A percentile compares a stretch with the other conserved stretches of the same genome.
phyloP scores from a whole-genome alignment of 169 alveolate species.

The Cryptosporidium ubiquitum region DNA sequence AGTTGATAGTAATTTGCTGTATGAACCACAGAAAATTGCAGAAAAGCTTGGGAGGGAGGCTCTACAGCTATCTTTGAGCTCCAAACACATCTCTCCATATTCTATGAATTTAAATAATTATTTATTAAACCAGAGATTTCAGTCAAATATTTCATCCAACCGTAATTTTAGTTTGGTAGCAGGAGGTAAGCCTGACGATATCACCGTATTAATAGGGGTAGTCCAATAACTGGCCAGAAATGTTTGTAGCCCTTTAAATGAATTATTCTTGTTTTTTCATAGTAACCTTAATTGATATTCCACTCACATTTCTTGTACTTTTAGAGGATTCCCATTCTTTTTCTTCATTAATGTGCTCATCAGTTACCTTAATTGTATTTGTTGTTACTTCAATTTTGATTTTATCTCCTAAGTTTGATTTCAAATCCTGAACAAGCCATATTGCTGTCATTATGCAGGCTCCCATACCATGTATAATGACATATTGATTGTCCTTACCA shows the following conservation, averaged over 20 bases:
- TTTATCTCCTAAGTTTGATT: slow-evolving; percentile 48
- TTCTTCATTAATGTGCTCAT: slow-evolving; percentile 47
- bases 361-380: slow-evolving; percentile 33
- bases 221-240: neutral
- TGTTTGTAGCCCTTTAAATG: neutral
- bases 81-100: slow-evolving; percentile 32
- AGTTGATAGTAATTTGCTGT: neutral
- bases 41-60: slow-evolving; percentile 52
- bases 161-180: neutral
- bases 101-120: neutral
- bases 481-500: neutral
- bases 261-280: neutral
- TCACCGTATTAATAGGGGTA: slow-evolving; percentile 43
- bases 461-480: slow-evolving; percentile 59
- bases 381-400: slow-evolving; percentile 29
- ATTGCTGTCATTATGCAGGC: slow-evolving; percentile 70
- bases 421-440: slow-evolving; percentile 69
- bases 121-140: neutral
- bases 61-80: slow-evolving; percentile 1
- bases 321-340: slow-evolving; percentile 45
- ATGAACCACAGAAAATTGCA: slow-evolving; percentile 55
- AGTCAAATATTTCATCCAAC: neutral
- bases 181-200: slow-evolving; percentile 69
- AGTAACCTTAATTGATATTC: slow-evolving; percentile 23
- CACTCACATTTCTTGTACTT: slow-evolving; percentile 34